Evolutionary conservation across 352 stramenopile genomes (phyloP), one percentile per base, ranked within the genome.

Genomic region (Globisporangium irregulare): DNA sequence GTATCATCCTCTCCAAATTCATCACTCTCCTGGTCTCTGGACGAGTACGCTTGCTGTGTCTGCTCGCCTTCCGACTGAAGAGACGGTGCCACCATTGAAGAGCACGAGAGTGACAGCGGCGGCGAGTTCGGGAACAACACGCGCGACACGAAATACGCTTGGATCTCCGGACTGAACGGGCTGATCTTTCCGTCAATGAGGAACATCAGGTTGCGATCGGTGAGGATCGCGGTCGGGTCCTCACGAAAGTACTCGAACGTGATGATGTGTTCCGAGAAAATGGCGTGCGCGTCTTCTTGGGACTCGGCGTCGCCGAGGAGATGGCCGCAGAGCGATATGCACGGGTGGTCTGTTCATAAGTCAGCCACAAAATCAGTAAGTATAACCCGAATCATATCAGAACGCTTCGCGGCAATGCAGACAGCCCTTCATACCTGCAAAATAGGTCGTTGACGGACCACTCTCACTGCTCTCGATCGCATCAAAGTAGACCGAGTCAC

Each of bases 401-500:
- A 43, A 4, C 29, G 9, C n/a, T 41, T 22, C 36, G 38, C 46
- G 18, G 4, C 34, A 8, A 32, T 27, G 18, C n/a, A 14, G 6
- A 6, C 1, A 36, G 20, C 15, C 14, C 27, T n/a, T 22, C 41
- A 24, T 43, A 68, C 54, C 66, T 64, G 60, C 60, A 12, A 62
- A 56, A 12, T 51, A 66, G 64, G 29, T 62, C 36, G 29, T 41
- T 18, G 51, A 25, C 20, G 4, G 68, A 48, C 5, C 36, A 46
- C 24, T 64, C 34, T 80, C 74, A 9, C 72, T 73, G n/a, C 72
- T 73, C 34, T 93, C 84, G 25, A 95, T 75, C 0, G 84, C 86
- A 64, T 93, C 85, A 76, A 93, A 95, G 61, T 93, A 95, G 1
- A 95, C 70, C 0, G 84, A 91, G 8, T 78, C 77, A 50, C 73